These are phyloP conservation scores for Mucor racemosus DNA, from an alignment of 371 early-diverging fungal genomes.

Conservation along the genomic window DNA sequence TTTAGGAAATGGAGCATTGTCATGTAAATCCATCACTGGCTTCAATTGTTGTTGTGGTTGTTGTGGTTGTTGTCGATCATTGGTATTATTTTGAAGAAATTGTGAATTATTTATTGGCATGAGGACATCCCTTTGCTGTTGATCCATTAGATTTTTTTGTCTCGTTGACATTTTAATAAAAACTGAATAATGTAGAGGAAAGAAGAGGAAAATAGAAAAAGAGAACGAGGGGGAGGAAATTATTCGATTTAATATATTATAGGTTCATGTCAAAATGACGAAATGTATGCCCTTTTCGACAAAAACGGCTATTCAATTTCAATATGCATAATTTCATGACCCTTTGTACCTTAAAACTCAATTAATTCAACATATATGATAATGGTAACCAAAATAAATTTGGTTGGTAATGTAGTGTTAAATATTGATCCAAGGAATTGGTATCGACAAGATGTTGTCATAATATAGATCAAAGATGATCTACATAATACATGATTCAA, in stretches of 20 bases:
- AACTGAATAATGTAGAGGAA: not conserved
- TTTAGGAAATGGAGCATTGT: not conserved
- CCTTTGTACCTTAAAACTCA: too few relatives aligned
- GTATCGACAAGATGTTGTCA: too few relatives aligned
- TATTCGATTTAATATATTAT: not conserved
- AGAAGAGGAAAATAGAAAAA: not conserved
- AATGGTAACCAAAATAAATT: too few relatives aligned
- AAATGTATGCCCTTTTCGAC: not conserved
- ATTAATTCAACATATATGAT: too few relatives aligned
- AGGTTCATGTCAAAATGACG: not conserved
- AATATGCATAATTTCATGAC: too few relatives aligned
- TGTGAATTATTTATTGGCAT: not conserved
- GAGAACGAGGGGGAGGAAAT: not conserved
- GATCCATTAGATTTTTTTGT: not conserved
- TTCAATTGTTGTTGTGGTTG: not conserved
- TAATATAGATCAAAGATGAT: too few relatives aligned
- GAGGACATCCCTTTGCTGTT: not conserved
- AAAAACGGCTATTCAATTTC: too few relatives aligned
- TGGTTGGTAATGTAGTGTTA: too few relatives aligned
- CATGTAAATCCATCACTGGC: not conserved
- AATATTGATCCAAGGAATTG: too few relatives aligned
- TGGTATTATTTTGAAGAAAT: not conserved
- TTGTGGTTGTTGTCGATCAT: not conserved
- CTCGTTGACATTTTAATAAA: not conserved
- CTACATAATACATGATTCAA: too few relatives aligned